Base-by-base conservation (phyloP, 768 basidiomycete species). In the Sporobolomyces pararoseus region DNA sequence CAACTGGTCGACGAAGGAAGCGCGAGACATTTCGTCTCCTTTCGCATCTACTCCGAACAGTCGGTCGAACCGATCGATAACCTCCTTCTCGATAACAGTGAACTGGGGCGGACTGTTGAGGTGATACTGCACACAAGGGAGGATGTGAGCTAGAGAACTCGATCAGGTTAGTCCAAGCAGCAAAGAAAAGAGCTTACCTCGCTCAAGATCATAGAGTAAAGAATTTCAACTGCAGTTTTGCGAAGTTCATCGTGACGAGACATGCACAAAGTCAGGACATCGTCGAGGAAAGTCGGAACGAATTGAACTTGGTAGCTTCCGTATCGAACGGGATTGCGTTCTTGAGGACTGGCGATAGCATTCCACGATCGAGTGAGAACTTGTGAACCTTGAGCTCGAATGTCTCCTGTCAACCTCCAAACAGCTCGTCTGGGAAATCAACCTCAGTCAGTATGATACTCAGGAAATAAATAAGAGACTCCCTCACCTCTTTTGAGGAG, bases 381-480 rank as follows among this genome's bases (percentile, higher is more conserved):
- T 9, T 85, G 82, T 2, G 92, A 89, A 21, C 92, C 94, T 78
- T 95, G 90, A 14, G 92, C 93, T 29, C 95, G 86, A 76, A 97
- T 86, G 80, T 98, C 95, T 32, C 93, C 93, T 7, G 90, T 91
- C n/a, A 97, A 85, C 44, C 91, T 86, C 94, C 94, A 97, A 14
- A 94, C 90, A 4, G 94, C 90, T 50, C 94, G 87, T 49, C 92
- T 68, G 54, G 21, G 19, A 7, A 13, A 57, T 9, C 25, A 51
- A n/a, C 19, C 7, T 23, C 16, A 2, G 23, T 17, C 35, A 37
- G 67, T 29, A 16, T n/a, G 10, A n/a, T 13, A 5, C 37, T 27
- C 21, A 29, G 4, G 31, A 32, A 27, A 42, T 17, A 13, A 52
- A 10, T 16, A 32, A 32, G 53, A 54, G 53, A 29, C 50, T 60